phyloP scores from a whole-genome alignment of 768 basidiomycete species.

The Auricularia heimuer region DNA sequence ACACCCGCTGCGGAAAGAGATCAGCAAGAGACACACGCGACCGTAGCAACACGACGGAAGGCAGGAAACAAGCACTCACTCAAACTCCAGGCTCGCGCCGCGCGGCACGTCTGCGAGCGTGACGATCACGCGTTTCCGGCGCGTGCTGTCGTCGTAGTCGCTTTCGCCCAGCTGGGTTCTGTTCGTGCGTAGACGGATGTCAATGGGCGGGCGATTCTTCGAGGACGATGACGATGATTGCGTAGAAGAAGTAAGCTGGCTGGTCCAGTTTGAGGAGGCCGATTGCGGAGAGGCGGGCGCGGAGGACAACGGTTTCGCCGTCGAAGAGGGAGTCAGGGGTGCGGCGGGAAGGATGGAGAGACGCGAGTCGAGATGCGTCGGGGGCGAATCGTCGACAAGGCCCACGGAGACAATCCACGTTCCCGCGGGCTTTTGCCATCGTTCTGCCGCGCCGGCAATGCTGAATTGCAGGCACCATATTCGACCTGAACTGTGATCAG shows the following conservation, averaged over 20 bases:
- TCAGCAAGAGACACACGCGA: no score
- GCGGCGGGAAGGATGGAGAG: neutral
- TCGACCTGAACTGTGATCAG: constrained; percentile 30
- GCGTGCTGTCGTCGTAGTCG: neutral
- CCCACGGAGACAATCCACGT: neutral
- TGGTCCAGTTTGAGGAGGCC: neutral
- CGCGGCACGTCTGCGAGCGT: neutral
- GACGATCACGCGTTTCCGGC: neutral
- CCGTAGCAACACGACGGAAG: neutral
- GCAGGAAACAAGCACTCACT: neutral
- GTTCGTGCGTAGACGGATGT: neutral
- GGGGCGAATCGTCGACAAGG: neutral
- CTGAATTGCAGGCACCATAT: constrained; percentile 46
- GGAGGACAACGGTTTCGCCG: neutral
- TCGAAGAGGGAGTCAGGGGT: neutral
- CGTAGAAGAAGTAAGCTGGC: neutral
- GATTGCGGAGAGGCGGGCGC: neutral
- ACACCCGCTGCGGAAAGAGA: neutral
- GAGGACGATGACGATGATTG: neutral
- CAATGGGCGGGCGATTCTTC: neutral
- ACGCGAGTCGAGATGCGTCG: neutral
- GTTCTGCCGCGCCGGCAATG: neutral
- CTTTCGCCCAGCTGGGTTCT: neutral
- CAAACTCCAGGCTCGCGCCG: neutral
- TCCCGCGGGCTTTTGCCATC: neutral